Percentiles rank a stretch among this genome's conserved stretches.
These are phyloP conservation scores for Backusella circina DNA, from an alignment of 192 early-diverging fungal species.

Conservation along the genomic window DNA sequence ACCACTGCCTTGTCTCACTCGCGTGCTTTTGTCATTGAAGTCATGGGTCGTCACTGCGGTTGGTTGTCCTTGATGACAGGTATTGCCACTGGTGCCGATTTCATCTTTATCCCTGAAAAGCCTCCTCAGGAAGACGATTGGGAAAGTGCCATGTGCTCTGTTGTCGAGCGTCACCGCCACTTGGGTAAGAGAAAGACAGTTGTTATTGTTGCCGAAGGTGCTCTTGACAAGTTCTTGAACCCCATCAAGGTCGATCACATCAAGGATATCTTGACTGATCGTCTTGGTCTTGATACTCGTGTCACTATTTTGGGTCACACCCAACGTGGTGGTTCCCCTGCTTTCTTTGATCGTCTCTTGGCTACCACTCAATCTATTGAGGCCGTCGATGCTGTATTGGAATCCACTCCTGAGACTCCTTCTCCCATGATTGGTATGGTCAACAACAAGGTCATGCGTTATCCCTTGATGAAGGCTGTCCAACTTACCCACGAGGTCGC, in stretches of 20 bases:
- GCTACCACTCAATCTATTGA: constrained; percentile 93
- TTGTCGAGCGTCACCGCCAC: constrained; percentile 54
- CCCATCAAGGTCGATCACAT: constrained; percentile 87
- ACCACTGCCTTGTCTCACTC: constrained; percentile 93
- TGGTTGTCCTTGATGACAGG: constrained; percentile 90
- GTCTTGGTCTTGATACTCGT: constrained; percentile 85
- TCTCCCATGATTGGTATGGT: constrained; percentile 92
- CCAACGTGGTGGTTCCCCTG: constrained; percentile 90
- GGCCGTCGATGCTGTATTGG: constrained; percentile 90
- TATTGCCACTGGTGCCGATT: constrained; percentile 89
- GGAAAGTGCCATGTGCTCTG: constrained; percentile 84
- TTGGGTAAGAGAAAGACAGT: constrained; percentile 91
- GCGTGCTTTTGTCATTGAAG: constrained; percentile 96
- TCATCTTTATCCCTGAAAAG: constrained; percentile 93
- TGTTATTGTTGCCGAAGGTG: constrained; percentile 94
- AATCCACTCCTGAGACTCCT: constrained; percentile 78
- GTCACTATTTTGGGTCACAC: constrained; percentile 95
- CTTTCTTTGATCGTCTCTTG: constrained; percentile 88
- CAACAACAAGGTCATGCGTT: constrained; percentile 82
- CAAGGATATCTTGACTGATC: constrained; percentile 73
- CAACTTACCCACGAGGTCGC: constrained; percentile 85
- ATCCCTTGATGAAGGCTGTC: constrained; percentile 92
- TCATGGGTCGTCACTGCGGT: constrained; percentile 98
- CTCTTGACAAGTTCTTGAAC: constrained; percentile 83
- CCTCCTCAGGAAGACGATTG: constrained; percentile 87